Conservation (phyloP, 2,329 filamentous ascomycete species). For the Talaromyces sp. region DNA sequence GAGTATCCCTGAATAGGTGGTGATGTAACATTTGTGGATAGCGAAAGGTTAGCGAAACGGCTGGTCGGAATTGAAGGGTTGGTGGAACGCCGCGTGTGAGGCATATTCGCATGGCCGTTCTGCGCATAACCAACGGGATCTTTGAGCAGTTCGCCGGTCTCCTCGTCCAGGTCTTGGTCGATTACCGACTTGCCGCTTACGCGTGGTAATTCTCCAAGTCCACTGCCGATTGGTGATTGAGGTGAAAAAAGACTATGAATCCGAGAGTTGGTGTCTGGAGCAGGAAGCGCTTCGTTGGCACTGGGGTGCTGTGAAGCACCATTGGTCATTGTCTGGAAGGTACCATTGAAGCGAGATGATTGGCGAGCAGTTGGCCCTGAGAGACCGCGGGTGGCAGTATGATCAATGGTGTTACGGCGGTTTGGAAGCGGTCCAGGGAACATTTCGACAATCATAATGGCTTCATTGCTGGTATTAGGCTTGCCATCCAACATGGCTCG, state of each 20-base stretch:
- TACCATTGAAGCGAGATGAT: slow-evolving; percentile 59
- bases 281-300: slow-evolving; percentile 53
- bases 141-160: slow-evolving; percentile 60
- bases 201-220: slow-evolving; percentile 50
- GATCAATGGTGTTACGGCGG: slow-evolving; percentile 55
- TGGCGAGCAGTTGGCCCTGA: slow-evolving; percentile 44
- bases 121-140: slow-evolving; percentile 67
- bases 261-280: slow-evolving; percentile 48
- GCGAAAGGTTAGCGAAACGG: slow-evolving; percentile 66
- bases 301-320: slow-evolving; percentile 43
- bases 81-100: slow-evolving; percentile 61
- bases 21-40: slow-evolving; percentile 64
- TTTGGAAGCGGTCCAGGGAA: slow-evolving; percentile 43
- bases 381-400: slow-evolving; percentile 37
- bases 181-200: slow-evolving; percentile 62
- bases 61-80: slow-evolving; percentile 68
- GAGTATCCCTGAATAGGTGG: slow-evolving; percentile 55
- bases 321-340: slow-evolving; percentile 55
- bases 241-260: slow-evolving; percentile 60
- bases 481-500: slow-evolving; percentile 60
- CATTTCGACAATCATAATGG: slow-evolving; percentile 56
- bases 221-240: slow-evolving; percentile 57
- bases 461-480: slow-evolving; percentile 58
- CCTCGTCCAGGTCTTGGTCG: slow-evolving; percentile 62
- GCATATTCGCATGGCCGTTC: slow-evolving; percentile 54